These are phyloP conservation scores for Debaryomycetaceae sp. DNA, from an alignment of 1,139 yeast species.

Conservation along the genomic window DNA sequence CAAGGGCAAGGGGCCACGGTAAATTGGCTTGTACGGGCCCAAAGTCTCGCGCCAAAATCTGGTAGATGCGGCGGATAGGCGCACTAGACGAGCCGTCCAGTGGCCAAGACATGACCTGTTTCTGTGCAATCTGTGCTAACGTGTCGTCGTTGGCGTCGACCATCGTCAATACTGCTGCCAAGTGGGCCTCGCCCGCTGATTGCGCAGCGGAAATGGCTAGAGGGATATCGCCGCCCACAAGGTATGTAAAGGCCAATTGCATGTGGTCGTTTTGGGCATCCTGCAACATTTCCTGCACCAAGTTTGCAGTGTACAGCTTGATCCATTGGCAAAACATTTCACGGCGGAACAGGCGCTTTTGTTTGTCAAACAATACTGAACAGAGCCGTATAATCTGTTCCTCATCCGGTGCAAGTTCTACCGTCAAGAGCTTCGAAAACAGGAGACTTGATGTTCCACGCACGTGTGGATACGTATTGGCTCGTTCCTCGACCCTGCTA, in stretches of 20 bases:
- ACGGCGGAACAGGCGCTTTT: constrained; percentile 19
- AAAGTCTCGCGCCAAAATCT: constrained; percentile 52
- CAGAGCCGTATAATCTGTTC: constrained; percentile 33
- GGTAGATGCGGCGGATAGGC: constrained; percentile 47
- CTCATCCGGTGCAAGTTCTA: constrained; percentile 1
- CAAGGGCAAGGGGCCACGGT: constrained; percentile 59
- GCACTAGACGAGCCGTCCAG: constrained; percentile 36
- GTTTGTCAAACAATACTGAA: constrained; percentile 44
- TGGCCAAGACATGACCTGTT: constrained; percentile 61
- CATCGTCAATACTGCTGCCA: constrained; percentile 60
- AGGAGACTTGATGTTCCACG: constrained; percentile 3
- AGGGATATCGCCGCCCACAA: constrained; percentile 48
- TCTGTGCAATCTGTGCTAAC: constrained; percentile 42
- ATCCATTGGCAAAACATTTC: constrained; percentile 34
- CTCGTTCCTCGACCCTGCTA: constrained; percentile 11
- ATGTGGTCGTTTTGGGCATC: constrained; percentile 14
- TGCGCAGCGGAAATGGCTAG: constrained; percentile 56
- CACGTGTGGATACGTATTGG: constrained; percentile 19
- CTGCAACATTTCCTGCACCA: constrained; percentile 9
- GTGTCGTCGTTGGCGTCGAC: constrained; percentile 58
- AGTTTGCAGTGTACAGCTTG: constrained; percentile 11
- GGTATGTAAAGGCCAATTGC: constrained; percentile 39
- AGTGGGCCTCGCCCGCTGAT: constrained; percentile 48
- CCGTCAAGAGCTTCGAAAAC: neutral
- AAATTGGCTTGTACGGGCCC: constrained; percentile 31